phyloP scores from a whole-genome alignment of 805 yeast species.

The Cyberlindnera americana region DNA sequence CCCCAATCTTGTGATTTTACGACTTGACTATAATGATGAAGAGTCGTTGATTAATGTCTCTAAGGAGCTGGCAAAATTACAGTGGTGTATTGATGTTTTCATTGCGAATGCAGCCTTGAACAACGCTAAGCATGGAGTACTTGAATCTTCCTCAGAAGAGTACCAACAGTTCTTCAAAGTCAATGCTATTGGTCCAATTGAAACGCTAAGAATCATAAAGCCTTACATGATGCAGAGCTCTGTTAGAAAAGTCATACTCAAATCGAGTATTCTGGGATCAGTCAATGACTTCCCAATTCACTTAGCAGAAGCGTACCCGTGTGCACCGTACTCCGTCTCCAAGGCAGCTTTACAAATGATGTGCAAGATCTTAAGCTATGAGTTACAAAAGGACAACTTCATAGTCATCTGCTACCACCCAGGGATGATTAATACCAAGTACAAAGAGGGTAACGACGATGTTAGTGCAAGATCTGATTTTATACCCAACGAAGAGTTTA shows the following conservation, averaged over 20 bases:
- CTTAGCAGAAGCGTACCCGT: conserved; percentile 17
- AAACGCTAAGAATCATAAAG: conserved; percentile 28
- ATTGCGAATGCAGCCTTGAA: conserved; percentile 34
- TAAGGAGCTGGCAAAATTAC: conserved; percentile 19
- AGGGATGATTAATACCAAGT: conserved; percentile 23
- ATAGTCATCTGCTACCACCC: conserved; percentile 30
- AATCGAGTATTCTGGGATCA: conserved; percentile 31
- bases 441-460: conserved; percentile 15
- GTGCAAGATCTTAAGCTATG: conserved; percentile 27
- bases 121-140: conserved; percentile 18
- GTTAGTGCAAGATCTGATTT: conserved; percentile 15
- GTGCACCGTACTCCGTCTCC: conserved; percentile 34
- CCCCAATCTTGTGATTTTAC: conserved; percentile 21
- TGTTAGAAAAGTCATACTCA: conserved; percentile 30
- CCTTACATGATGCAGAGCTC: conserved; percentile 27
- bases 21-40: conserved; percentile 19
- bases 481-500: conserved; percentile 14
- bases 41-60: conserved; percentile 16
- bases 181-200: conserved; percentile 34
- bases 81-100: conserved; percentile 31
- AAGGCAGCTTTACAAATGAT: conserved; percentile 35
- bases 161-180: conserved; percentile 21
- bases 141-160: conserved; percentile 21
- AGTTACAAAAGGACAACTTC: conserved; percentile 26
- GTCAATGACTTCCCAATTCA: conserved; percentile 21